Evolutionary conservation across 352 stramenopile genomes (phyloP), one percentile per base, ranked within the genome.

Genomic region (Phytophthora hybrid): DNA sequence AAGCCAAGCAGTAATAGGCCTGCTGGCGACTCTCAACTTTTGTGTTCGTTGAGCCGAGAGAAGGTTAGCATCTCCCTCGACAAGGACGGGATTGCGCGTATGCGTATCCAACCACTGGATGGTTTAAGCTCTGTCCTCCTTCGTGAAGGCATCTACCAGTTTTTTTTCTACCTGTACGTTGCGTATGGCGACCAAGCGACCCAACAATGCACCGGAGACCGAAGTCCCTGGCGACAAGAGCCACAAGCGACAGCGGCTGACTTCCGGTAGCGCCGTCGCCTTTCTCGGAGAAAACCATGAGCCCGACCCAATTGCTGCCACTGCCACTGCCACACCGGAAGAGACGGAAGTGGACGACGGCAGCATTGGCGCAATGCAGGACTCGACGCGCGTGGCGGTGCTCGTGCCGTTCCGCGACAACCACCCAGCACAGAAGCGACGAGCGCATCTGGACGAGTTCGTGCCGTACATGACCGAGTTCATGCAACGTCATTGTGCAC

Each of bases 371-470:
- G 26, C 60, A 47, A 75, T 75, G 56, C 47, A 70, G 19, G 58
- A 79, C 63, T 39, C 56, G 56, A 69, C 53, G 39, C 80, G 79
- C 14, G 82, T 97, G 19, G 89, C 88, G 6, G 72, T 99, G 44
- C 97, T 99, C 49, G 97, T 99, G 53, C 97, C 97, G 14, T 99
- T 98, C 74, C 79, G 97, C 41, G 96, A 99, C 78, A 84, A 92
- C 51, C 92, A 99, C 72, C 61, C 79, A 1, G 80, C 84, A 62
- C 97, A 99, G 77, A 88, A 97, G 70, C 88, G 96, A 57, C 81
- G 85, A 44, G 79, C 82, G 49, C 96, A 99, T 76, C 76, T 99
- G 32, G 46, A 78, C 16, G 59, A 90, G 68, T 99, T 99, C 70
- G 79, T 98, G 34, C 94, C 94, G 16, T 89, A 98, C 77, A 97